These are phyloP conservation scores for Daldinia concentrica DNA, from an alignment of 495 filamentous ascomycete genomes.

Conservation along the genomic window DNA sequence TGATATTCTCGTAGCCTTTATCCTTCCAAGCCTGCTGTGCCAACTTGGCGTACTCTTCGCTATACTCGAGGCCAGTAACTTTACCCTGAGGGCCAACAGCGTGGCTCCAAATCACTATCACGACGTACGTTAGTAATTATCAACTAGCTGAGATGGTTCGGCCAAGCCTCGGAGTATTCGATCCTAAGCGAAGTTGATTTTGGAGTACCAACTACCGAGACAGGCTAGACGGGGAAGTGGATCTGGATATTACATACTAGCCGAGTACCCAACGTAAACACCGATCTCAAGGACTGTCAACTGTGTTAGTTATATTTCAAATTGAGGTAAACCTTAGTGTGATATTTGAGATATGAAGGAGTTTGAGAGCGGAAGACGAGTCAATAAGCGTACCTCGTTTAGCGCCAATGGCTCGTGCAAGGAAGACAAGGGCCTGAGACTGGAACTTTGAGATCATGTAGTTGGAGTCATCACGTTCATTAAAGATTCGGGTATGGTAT, in stretches of 20 bases:
- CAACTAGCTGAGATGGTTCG: neutral
- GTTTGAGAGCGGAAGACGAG: no score
- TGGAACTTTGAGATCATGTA: slow-evolving; percentile 52
- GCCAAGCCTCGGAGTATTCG: neutral
- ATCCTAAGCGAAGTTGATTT: neutral
- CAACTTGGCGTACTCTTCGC: slow-evolving; percentile 43
- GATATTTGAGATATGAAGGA: no score
- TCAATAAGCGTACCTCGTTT: slow-evolving; percentile 46
- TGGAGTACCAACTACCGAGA: slow-evolving; percentile 15
- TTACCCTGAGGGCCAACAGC: slow-evolving; percentile 49
- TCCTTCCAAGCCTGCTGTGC: slow-evolving; percentile 42
- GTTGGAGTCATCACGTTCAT: slow-evolving; percentile 36
- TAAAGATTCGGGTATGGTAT: slow-evolving; percentile 45
- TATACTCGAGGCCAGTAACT: slow-evolving; percentile 50
- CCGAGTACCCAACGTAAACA: slow-evolving; percentile 50
- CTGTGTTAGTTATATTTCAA: neutral
- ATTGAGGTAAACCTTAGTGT: neutral
- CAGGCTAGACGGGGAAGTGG: slow-evolving; percentile 17
- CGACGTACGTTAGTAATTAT: neutral
- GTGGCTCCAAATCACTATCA: slow-evolving; percentile 44
- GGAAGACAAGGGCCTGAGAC: slow-evolving; percentile 44
- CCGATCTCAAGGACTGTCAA: slow-evolving; percentile 51
- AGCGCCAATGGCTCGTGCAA: slow-evolving; percentile 46
- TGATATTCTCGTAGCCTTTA: slow-evolving; percentile 45
- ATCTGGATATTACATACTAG: slow-evolving; percentile 26